phyloP scores from a whole-genome alignment of 176 grass and related monocot species.

The Paspalum notatum region DNA sequence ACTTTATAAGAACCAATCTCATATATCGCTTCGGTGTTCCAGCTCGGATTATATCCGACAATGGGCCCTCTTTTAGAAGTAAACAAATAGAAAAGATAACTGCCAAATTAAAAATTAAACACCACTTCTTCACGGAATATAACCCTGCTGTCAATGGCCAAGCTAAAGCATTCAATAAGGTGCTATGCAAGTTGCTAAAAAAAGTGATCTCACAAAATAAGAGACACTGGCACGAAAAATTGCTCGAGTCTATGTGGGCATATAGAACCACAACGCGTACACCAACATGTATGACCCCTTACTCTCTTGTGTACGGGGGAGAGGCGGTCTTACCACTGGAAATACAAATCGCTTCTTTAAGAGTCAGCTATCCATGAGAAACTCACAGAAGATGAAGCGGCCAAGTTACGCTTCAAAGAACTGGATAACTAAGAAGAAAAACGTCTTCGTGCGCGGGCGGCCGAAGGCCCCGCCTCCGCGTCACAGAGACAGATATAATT shows the following conservation, averaged over 20 bases:
- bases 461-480: too few relatives aligned
- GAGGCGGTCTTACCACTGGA: neutral
- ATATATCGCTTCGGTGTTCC: neutral
- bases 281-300: neutral
- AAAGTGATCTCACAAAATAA: neutral
- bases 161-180: too few relatives aligned
- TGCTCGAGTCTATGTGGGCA: too few relatives aligned
- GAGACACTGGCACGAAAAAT: neutral
- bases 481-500: too few relatives aligned
- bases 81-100: neutral
- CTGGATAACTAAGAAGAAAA: neutral
- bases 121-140: neutral
- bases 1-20: neutral
- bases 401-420: neutral
- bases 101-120: neutral
- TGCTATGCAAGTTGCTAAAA: neutral
- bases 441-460: too few relatives aligned
- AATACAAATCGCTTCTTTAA: neutral
- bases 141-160: neutral
- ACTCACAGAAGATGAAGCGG: neutral
- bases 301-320: neutral
- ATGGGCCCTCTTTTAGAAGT: neutral
- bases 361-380: neutral
- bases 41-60: neutral
- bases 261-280: neutral